Base-by-base conservation (phyloP, 1,284 basidiomycete genomes). In the Cerrena zonata region DNA sequence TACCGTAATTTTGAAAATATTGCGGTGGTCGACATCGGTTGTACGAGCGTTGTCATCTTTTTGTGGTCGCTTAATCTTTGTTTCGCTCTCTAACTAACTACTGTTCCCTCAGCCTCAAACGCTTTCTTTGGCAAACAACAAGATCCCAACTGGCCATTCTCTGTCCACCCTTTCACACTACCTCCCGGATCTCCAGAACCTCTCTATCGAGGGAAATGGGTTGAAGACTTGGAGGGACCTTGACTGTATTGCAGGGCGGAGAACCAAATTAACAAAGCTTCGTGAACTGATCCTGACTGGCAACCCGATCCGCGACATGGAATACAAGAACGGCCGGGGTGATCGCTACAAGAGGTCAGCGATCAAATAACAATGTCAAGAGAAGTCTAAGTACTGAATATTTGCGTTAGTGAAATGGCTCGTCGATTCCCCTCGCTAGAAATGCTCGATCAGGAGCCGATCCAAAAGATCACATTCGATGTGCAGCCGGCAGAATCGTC, bases 161-260 rank as follows among this genome's bases (percentile, higher is more conserved):
- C 64, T 91, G 11, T 69, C 74, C 13, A 74, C 77, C 22, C 68
- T 90, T 22, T 69, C 77, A 19, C 78, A 81, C 60, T 91, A 84
- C 62, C 74, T 89, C 2, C 86, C 88, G 0, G 72, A 76, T 18
- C 71, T 91, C n/a, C 79, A 74, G 56, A 93, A 94, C 60, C 74
- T 94, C 4, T 94, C 92, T 0, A 69, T 94, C 21, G 83, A 89
- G 65, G 80, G 82, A 55, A 92, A 92, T 62, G 74, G 75, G 37
- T 66, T 92, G 13, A 70, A 71, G n/a, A 65, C 71, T 1, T 84
- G 82, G 74, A 80, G 75, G 59, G 87, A 91, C 53, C 63, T 92
- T 2, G 83, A 86, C 53, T 72, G 66, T 53, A 75, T 89, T 49
- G 77, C 81, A 5, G 72, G 77, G 40, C 73, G 76, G 55, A 83